These are phyloP conservation scores for Fusarium paranaense DNA, from an alignment of 2,329 filamentous ascomycete genomes.

Conservation along the genomic window DNA sequence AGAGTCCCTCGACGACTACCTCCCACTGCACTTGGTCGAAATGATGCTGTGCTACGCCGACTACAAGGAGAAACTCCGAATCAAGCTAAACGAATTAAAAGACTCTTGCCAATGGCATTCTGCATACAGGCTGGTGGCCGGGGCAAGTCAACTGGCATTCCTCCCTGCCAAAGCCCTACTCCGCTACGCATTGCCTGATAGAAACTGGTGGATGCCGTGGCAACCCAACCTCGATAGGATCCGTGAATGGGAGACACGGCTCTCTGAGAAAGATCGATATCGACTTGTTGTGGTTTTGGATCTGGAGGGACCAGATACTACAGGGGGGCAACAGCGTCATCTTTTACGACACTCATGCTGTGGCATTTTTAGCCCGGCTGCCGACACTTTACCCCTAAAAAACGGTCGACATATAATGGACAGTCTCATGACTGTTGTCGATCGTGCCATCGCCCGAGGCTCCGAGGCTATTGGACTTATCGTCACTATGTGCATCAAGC, in stretches of 20 bases:
- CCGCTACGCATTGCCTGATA: constrained; percentile 8
- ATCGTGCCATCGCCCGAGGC: constrained; percentile 6
- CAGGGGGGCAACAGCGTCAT: neutral
- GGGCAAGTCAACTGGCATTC: neutral
- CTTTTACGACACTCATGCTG: constrained; percentile 18
- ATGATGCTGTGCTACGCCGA: constrained; percentile 2
- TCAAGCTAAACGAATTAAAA: constrained; percentile 4
- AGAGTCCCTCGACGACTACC: constrained; percentile 10
- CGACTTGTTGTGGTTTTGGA: constrained; percentile 1
- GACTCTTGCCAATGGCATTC: constrained; percentile 3
- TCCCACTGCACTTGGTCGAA: constrained; percentile 9
- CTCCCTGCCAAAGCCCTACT: neutral
- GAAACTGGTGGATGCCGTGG: constrained; percentile 19
- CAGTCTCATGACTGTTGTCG: constrained; percentile 6
- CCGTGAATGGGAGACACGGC: constrained; percentile 5
- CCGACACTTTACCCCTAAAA: neutral
- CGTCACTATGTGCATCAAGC: constrained; percentile 14
- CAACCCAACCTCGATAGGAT: constrained; percentile 7
- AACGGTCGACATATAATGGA: constrained; percentile 17
- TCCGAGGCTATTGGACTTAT: constrained; percentile 16
- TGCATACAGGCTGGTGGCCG: constrained; percentile 7
- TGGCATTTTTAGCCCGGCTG: neutral
- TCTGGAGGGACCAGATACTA: constrained; percentile 22
- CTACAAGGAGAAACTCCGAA: constrained; percentile 12
- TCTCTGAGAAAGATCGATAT: neutral